A percentile compares a stretch with the other conserved stretches of the same genome.
Conservation (phyloP, 164 flowering plant genomes). For the Piper longum region DNA sequence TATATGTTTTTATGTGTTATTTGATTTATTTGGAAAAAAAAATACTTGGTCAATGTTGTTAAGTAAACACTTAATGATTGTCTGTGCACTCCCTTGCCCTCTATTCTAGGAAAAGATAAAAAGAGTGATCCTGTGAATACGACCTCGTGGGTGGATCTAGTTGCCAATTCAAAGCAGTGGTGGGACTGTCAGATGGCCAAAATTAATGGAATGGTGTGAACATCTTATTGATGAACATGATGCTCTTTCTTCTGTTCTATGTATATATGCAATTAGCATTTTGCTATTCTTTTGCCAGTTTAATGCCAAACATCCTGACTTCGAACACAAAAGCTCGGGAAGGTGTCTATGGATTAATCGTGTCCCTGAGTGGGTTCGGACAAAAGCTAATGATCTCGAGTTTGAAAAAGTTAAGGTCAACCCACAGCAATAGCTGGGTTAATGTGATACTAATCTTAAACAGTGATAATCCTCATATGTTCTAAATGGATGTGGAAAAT, state of each 20-base stretch:
- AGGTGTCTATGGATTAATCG: constrained; percentile 31
- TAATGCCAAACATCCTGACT: constrained; percentile 12
- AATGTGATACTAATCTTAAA: not conserved
- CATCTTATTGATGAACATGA: not conserved
- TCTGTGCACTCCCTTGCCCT: not conserved
- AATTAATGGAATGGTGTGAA: constrained; percentile 1
- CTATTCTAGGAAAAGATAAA: not conserved
- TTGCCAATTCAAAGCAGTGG: constrained; percentile 3
- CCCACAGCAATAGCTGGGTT: not conserved
- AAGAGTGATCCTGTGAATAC: not conserved
- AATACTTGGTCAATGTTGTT: too few species aligned
- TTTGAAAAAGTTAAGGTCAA: constrained; percentile 9
- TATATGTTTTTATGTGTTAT: too few species aligned
- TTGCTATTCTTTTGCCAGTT: not conserved
- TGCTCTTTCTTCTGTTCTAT: not conserved
- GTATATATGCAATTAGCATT: not conserved
- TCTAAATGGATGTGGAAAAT: not conserved
- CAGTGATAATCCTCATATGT: not conserved
- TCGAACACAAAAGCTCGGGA: constrained; percentile 32
- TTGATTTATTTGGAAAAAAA: too few species aligned
- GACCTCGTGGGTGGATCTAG: not conserved
- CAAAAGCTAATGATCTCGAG: constrained; percentile 23
- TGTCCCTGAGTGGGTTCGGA: constrained; percentile 33
- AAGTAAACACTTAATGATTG: too few species aligned
- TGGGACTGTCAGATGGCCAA: constrained; percentile 1